Base-by-base conservation (phyloP, 768 basidiomycete species). In the Boletellus emodensis region DNA sequence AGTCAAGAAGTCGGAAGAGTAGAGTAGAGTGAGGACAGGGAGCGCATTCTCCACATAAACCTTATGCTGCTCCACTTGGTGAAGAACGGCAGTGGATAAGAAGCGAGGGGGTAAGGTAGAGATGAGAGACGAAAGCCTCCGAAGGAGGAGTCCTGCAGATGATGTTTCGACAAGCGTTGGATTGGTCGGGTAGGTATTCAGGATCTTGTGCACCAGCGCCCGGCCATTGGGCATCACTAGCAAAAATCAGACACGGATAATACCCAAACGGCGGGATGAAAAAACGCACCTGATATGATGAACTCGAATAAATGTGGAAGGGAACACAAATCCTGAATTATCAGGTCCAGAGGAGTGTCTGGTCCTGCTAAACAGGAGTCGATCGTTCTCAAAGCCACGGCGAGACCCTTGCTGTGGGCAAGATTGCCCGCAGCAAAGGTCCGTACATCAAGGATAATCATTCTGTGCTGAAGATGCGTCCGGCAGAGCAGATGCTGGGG, bases 171-270 rank as follows among this genome's bases (percentile, higher is more conserved):
- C 57, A 14, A 50, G 58, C 11, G 55, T 54, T 7, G 61, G 52
- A 37, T 57, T 56, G 1, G 43, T 49, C 2, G 73, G 75, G 45
- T 72, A 76, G 15, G 52, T 46, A 13, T 63, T 53, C 15, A 74
- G 17, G 26, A 76, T 67, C 61, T 58, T 67, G 34, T 32, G 17
- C 36, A 56, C 49, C 20, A 72, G n/a, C 17, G 32, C 14, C 20
- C 26, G 41, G 13, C 40, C 45, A 14, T 35, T 44, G n/a, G 58
- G 49, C 42, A 50, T 48, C 22, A 46, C 67, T 66, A 41, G 18
- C 17, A 4, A 11, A 18, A 0, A 35, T 57, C 44, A 53, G 51
- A 35, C 12, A 15, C 42, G 4, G 20, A 32, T 8, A 39, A 22
- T 10, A 20, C 5, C 14, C 4, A 34, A 0, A 11, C 18, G 6